A percentile compares a stretch with the other conserved stretches of the same genome.
These are phyloP conservation scores for Wallacemonas rigidus DNA, from an alignment of 208 protist species.

Conservation along the genomic window DNA sequence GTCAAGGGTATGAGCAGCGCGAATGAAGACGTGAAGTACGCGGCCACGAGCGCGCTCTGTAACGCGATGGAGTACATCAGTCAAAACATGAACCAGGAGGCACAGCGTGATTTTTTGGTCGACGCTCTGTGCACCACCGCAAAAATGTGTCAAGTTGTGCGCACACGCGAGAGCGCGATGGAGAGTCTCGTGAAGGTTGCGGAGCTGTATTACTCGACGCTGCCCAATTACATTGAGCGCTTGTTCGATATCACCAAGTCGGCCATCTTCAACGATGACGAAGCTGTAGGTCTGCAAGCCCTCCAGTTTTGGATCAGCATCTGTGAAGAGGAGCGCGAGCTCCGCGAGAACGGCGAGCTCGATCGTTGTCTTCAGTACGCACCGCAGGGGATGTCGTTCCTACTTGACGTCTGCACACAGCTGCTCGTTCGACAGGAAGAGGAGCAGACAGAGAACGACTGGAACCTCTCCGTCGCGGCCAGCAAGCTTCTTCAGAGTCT, in stretches of 20 bases:
- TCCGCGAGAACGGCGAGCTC: constrained; percentile 64
- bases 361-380: constrained; percentile 81
- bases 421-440: constrained; percentile 93
- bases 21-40: constrained; percentile 82
- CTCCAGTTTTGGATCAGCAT: constrained; percentile 98
- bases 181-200: constrained; percentile 95
- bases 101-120: constrained; percentile 93
- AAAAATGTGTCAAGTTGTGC: constrained; percentile 29
- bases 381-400: constrained; percentile 65
- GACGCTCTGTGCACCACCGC: constrained; percentile 83
- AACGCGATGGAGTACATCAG: constrained; percentile 97
- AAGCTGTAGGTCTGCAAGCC: constrained; percentile 93
- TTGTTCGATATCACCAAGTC: constrained; percentile 89
- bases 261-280: constrained; percentile 91
- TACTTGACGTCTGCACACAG: constrained; percentile 89
- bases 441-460: constrained; percentile 91
- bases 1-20: constrained; percentile 86
- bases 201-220: constrained; percentile 95
- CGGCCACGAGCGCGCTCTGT: constrained; percentile 92
- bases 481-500: constrained; percentile 91
- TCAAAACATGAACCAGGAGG: constrained; percentile 92
- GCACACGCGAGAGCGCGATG: constrained; percentile 88
- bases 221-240: constrained; percentile 91
- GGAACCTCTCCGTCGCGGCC: constrained; percentile 94
- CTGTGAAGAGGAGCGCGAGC: constrained; percentile 93